Evolutionary conservation across 31 red algal species (phyloP).

Genomic region (Asparagopsis taxiformis): DNA sequence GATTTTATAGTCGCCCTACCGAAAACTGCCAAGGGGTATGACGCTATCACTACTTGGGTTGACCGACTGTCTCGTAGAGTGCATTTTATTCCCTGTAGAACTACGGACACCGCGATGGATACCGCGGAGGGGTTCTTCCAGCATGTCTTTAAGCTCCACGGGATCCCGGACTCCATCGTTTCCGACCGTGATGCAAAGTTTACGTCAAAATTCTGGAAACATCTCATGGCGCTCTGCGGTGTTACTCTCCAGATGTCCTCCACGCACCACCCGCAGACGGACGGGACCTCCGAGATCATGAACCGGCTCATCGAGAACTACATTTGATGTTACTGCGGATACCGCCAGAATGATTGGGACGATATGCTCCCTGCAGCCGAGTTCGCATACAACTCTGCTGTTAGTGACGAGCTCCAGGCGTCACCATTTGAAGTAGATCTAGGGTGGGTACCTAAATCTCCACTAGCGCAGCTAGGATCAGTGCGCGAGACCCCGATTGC

Average conservation of each 20-base stretch:
- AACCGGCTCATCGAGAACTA: slow-evolving; percentile 3
- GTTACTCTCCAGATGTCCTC: neutral
- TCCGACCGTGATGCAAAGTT: slow-evolving; percentile 28
- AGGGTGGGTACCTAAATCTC: neutral
- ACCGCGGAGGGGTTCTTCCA: slow-evolving; percentile 12
- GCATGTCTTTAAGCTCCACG: slow-evolving; percentile 11
- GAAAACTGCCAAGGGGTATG: neutral
- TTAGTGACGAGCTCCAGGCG: neutral
- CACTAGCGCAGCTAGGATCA: neutral
- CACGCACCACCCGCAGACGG: slow-evolving; percentile 14
- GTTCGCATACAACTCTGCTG: slow-evolving; percentile 26
- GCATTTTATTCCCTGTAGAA: slow-evolving; percentile 14
- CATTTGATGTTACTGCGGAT: slow-evolving; percentile 7
- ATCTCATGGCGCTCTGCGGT: slow-evolving; percentile 10
- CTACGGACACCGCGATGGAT: slow-evolving; percentile 15
- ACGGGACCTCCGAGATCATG: slow-evolving; percentile 24
- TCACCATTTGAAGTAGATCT: slow-evolving; percentile 28
- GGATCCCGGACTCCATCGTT: slow-evolving; percentile 12
- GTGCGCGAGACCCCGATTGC: neutral
- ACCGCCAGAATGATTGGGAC: slow-evolving; percentile 21
- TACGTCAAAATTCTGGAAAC: slow-evolving; percentile 11
- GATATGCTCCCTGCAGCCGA: slow-evolving; percentile 21
- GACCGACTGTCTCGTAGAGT: slow-evolving; percentile 22
- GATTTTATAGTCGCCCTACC: slow-evolving; percentile 29
- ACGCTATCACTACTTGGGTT: slow-evolving; percentile 30